phyloP scores from a whole-genome alignment of 257 asterid genomes.

The Cinchona pubescens region DNA sequence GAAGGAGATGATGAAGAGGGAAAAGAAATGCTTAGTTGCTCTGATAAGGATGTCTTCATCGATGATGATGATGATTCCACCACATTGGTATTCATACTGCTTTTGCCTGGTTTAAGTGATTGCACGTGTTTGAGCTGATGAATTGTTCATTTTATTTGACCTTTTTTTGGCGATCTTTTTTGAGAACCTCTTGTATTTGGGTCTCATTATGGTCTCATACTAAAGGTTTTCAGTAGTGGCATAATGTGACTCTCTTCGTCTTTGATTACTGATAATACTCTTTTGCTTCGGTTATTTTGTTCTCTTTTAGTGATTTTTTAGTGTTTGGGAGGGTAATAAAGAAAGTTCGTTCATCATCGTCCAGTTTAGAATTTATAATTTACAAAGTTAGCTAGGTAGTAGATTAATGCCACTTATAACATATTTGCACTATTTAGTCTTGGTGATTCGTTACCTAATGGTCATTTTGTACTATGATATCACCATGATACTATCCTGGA shows the following conservation, averaged over 20 bases:
- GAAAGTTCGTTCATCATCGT: not conserved
- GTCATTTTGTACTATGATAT: not conserved
- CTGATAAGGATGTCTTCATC: constrained; percentile 31
- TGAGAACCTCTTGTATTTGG: not conserved
- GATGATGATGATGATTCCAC: too few relatives aligned
- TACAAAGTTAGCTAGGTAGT: not conserved
- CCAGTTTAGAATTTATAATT: not conserved
- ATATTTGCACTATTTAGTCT: not conserved
- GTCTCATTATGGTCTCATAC: not conserved
- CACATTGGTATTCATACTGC: constrained; percentile 35
- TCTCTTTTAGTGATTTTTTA: not conserved
- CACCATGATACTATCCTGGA: too few relatives aligned
- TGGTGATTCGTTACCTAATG: not conserved
- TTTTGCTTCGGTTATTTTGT: not conserved
- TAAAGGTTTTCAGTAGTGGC: not conserved
- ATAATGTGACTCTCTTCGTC: not conserved
- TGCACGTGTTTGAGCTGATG: not conserved
- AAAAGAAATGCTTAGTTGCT: constrained; percentile 40
- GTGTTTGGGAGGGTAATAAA: not conserved
- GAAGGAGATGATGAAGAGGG: constrained; percentile 25
- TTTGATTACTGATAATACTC: not conserved
- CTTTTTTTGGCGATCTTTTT: not conserved
- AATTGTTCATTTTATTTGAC: not conserved
- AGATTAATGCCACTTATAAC: not conserved
- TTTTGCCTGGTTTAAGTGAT: not conserved